A percentile compares a stretch with the other conserved stretches of the same genome.
phyloP scores from a whole-genome alignment of 768 basidiomycete species.

The Megacollybia marginata region DNA sequence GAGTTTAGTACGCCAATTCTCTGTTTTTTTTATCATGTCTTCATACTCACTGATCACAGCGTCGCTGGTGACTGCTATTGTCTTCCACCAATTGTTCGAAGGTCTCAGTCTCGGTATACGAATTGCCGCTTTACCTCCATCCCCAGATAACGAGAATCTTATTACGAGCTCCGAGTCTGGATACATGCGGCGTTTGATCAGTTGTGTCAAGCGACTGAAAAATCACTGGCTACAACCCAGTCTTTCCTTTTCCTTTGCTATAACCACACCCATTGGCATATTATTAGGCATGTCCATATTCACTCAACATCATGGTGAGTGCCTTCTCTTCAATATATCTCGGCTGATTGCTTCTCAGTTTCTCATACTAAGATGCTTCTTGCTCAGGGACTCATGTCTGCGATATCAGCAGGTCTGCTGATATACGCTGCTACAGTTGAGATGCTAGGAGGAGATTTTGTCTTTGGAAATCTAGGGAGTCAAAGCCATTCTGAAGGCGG shows the following conservation, averaged over 20 bases:
- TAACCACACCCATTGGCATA: conserved; percentile 72
- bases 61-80: conserved; percentile 64
- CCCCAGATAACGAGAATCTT: conserved; percentile 4
- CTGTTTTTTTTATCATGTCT: background rate
- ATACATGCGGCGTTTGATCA: background rate
- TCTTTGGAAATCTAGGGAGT: conserved; percentile 52
- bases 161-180: background rate
- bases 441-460: conserved; percentile 84
- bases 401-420: conserved; percentile 78
- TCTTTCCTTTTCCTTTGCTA: conserved; percentile 57
- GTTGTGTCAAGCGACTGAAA: no score
- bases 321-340: conserved; percentile 4
- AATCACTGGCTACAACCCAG: conserved; percentile 38
- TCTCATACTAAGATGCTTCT: conserved; percentile 40
- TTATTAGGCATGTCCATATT: conserved; percentile 47
- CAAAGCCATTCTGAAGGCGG: conserved; percentile 25
- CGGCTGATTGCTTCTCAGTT: background rate
- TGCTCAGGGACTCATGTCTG: conserved; percentile 69
- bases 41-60: conserved; percentile 29
- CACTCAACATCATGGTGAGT: conserved; percentile 20
- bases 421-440: conserved; percentile 80
- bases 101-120: conserved; percentile 79
- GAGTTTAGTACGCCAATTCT: conserved; percentile 55
- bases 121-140: conserved; percentile 58
- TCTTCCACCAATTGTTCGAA: conserved; percentile 82